Conservation (phyloP, 768 basidiomycete species). For the Pulveroboletus sp. region DNA sequence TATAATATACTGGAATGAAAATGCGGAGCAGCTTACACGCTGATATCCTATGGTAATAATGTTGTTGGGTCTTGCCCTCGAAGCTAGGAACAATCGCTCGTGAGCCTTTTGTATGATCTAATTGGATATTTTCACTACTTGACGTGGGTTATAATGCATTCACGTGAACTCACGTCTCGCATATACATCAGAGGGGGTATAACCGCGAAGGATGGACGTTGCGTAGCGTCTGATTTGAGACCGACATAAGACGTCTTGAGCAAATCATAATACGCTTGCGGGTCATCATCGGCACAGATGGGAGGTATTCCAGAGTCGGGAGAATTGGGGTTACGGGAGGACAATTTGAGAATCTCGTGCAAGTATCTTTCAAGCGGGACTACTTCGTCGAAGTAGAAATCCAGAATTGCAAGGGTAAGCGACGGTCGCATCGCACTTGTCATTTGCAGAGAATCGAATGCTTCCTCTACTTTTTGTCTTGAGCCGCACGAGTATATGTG, state of each 20-base stretch:
- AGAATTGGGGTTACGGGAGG: slow-evolving; percentile 7
- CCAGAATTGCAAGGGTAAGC: slow-evolving; percentile 34
- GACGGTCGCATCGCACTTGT: not conserved
- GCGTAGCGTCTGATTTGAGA: slow-evolving; percentile 22
- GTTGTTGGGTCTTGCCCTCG: slow-evolving; percentile 42
- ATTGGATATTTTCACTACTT: not conserved
- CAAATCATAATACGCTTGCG: slow-evolving; percentile 31
- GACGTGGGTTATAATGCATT: not conserved
- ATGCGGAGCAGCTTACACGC: slow-evolving; percentile 35
- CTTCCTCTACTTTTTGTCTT: not conserved
- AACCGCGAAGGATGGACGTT: slow-evolving; percentile 24
- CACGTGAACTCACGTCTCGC: slow-evolving; percentile 42
- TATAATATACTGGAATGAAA: not conserved
- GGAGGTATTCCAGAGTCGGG: slow-evolving; percentile 2
- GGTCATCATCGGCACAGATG: slow-evolving; percentile 18
- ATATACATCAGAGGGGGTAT: slow-evolving; percentile 45
- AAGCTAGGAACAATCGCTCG: slow-evolving; percentile 42
- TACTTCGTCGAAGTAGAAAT: slow-evolving; percentile 42
- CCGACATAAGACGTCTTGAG: slow-evolving; percentile 48
- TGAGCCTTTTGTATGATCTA: slow-evolving; percentile 64
- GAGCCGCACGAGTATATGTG: too few relatives aligned
- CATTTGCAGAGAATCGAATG: not conserved
- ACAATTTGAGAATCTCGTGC: slow-evolving; percentile 29
- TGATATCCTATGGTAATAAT: slow-evolving; percentile 66
- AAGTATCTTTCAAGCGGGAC: slow-evolving; percentile 39